Conservation (phyloP, 305 asterid species). For the Plantago coronopus region DNA sequence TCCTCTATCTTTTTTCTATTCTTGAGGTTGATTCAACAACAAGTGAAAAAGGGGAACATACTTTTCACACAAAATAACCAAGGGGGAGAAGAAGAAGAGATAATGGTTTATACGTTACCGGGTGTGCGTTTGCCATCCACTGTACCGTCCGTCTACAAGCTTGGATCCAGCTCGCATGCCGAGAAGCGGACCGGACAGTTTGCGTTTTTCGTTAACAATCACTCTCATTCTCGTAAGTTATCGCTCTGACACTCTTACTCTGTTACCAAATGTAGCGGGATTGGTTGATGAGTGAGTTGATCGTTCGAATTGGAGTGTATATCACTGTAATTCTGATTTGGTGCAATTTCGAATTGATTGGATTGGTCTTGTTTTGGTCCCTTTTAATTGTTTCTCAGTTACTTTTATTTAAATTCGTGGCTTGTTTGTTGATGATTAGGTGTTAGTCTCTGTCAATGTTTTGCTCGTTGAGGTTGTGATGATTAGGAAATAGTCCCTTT, state of each 20-base stretch:
- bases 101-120: conserved; percentile 52
- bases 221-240: conserved; percentile 39
- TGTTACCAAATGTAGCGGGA: background rate
- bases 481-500: background rate
- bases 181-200: conserved; percentile 33
- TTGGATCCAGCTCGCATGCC: conserved; percentile 32
- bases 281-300: background rate
- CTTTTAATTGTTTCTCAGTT: no score
- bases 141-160: conserved; percentile 41
- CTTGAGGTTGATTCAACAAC: background rate
- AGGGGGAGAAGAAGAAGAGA: background rate
- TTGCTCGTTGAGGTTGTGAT: background rate
- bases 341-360: background rate
- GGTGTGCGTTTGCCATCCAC: conserved; percentile 47
- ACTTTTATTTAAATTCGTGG: no score
- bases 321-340: background rate
- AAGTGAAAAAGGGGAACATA: conserved; percentile 3
- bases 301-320: background rate
- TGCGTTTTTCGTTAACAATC: conserved; percentile 31
- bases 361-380: background rate
- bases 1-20: background rate
- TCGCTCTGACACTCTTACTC: background rate
- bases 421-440: background rate
- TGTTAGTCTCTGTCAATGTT: background rate
- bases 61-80: background rate